A percentile compares a stretch with the other conserved stretches of the same genome.
phyloP scores from a whole-genome alignment of 2,329 filamentous ascomycete genomes.

The Sporothrix inflata region DNA sequence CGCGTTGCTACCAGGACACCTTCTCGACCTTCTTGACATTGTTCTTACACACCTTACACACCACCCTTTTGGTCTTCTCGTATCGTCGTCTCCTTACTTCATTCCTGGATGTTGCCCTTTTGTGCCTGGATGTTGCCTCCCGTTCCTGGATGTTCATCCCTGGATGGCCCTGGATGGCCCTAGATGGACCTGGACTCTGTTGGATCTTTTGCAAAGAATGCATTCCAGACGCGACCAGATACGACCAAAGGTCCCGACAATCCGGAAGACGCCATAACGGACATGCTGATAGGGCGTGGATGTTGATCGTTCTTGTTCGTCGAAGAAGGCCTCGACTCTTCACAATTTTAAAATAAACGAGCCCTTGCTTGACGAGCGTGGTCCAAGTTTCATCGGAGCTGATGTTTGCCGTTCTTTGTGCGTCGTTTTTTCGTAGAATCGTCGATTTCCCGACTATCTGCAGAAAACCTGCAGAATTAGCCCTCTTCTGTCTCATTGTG shows the following conservation, averaged over 20 bases:
- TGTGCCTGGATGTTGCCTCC: neutral
- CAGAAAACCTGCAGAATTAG: neutral
- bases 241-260: neutral
- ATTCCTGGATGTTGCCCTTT: slow-evolving; percentile 4
- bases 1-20: neutral
- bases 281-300: neutral
- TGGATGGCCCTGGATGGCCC: neutral
- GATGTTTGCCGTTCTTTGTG: neutral
- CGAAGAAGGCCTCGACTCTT: neutral
- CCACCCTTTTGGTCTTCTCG: neutral
- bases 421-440: neutral
- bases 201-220: neutral
- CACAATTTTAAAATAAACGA: neutral
- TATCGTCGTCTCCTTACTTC: neutral
- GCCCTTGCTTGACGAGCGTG: slow-evolving; percentile 14
- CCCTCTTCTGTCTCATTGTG: neutral
- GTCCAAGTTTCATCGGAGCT: neutral
- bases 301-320: neutral
- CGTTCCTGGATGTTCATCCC: slow-evolving; percentile 8
- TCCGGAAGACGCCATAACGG: neutral
- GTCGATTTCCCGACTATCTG: neutral
- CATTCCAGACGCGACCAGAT: neutral
- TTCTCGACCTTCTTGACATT: neutral
- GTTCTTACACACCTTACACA: neutral
- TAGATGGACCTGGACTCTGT: neutral